Conservation (phyloP, 78 protist genomes). For the Goniomonas avonlea region DNA sequence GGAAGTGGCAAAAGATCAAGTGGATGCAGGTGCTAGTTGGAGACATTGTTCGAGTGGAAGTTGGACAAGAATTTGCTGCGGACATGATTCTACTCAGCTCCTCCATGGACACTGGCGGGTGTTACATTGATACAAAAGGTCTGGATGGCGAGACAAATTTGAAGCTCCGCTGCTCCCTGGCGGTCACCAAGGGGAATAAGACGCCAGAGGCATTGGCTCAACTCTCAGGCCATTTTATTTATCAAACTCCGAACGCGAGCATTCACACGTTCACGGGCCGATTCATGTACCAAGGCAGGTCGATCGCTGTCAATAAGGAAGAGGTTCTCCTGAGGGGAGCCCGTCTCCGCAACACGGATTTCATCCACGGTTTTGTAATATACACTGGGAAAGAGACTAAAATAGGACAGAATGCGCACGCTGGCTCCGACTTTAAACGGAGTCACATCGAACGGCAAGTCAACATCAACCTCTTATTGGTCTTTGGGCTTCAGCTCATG, state of each 20-base stretch:
- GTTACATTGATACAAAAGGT: constrained; percentile 82
- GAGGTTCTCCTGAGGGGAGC: constrained; percentile 30
- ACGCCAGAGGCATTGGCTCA: background rate
- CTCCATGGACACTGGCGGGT: constrained; percentile 57
- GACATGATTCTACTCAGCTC: constrained; percentile 65
- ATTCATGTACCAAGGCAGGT: background rate
- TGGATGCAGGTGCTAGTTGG: constrained; percentile 52
- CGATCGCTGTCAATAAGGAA: background rate
- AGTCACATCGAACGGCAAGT: background rate
- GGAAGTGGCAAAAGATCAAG: background rate
- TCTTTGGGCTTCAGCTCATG: background rate
- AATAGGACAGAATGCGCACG: background rate
- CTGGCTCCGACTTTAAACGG: background rate
- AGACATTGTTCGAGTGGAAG: constrained; percentile 49
- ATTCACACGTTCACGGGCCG: constrained; percentile 2
- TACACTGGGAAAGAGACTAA: constrained; percentile 57
- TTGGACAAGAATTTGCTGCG: constrained; percentile 69
- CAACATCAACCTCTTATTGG: background rate
- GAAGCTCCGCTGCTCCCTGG: constrained; percentile 26
- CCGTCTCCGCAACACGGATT: constrained; percentile 74
- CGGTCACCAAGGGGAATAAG: background rate
- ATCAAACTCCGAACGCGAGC: constrained; percentile 29
- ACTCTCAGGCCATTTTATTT: background rate
- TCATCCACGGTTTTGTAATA: constrained; percentile 42
- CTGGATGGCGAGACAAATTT: constrained; percentile 77